Evolutionary conservation across 2,329 filamentous ascomycete genomes (phyloP).

Genomic region (Calonectria fujianensis): DNA sequence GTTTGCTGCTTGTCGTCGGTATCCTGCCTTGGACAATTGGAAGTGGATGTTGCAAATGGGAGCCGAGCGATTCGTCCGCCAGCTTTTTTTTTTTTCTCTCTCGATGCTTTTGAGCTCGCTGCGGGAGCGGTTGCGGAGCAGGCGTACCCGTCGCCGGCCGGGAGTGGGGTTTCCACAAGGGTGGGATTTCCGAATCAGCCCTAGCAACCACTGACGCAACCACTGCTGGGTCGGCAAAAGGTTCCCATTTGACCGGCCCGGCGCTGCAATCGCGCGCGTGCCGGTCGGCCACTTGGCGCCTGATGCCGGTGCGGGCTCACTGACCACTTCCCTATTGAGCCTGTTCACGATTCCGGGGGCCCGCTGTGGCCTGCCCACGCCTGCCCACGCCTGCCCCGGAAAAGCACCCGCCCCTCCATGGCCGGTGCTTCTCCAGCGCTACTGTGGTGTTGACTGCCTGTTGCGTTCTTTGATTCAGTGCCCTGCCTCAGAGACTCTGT

Average conservation of each 20-base stretch:
- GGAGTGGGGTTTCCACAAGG: slow-evolving; percentile 27
- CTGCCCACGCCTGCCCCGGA: neutral
- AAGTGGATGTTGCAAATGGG: slow-evolving; percentile 29
- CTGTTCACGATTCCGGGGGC: neutral
- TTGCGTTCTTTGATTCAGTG: neutral
- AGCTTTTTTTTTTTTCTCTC: slow-evolving; percentile 28
- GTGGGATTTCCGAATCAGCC: slow-evolving; percentile 32
- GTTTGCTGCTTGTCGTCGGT: slow-evolving; percentile 8
- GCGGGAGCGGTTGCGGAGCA: slow-evolving; percentile 29
- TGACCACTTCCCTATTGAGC: slow-evolving; percentile 20
- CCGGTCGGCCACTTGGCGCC: slow-evolving; percentile 9
- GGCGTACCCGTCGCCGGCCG: slow-evolving; percentile 18
- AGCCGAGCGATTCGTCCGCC: slow-evolving; percentile 25
- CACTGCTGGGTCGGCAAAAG: slow-evolving; percentile 19
- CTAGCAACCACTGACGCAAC: slow-evolving; percentile 10
- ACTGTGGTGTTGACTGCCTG: neutral
- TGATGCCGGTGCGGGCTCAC: slow-evolving; percentile 11
- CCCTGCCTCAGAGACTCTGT: neutral
- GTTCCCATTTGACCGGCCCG: slow-evolving; percentile 26
- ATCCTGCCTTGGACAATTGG: slow-evolving; percentile 8
- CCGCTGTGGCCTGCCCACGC: neutral
- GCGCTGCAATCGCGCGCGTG: neutral
- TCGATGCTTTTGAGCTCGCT: slow-evolving; percentile 31
- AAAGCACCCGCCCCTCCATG: slow-evolving; percentile 1
- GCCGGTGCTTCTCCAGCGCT: neutral